These are phyloP conservation scores for Amoebophrya sp. DNA, from an alignment of 169 alveolate species.

Conservation along the genomic window DNA sequence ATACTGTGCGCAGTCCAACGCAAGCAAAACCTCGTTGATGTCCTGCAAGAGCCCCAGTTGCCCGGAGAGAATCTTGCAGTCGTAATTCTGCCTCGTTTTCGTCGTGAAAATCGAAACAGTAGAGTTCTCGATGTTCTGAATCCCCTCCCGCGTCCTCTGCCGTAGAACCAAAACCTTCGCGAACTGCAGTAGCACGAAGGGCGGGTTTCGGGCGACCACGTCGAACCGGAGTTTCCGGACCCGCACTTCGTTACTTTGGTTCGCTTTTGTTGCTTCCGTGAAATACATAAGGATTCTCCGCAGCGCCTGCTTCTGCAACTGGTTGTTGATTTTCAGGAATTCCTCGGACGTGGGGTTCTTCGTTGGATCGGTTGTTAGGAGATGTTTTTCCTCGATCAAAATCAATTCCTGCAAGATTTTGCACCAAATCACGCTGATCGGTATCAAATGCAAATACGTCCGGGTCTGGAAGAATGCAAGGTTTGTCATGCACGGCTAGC, in stretches of 20 bases:
- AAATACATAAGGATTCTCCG: neutral
- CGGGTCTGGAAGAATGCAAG: no score
- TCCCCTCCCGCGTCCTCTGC: slow-evolving; percentile 3
- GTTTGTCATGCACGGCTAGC: no score
- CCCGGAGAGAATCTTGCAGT: no score
- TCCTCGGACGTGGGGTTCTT: neutral
- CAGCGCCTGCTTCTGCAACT: neutral
- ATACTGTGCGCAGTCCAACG: neutral
- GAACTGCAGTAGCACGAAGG: neutral
- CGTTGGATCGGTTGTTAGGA: no score
- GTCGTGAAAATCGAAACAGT: no score
- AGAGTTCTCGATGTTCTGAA: no score
- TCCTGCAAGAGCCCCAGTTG: neutral
- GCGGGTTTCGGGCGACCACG: neutral
- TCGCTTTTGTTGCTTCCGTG: neutral
- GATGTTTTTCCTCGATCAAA: neutral
- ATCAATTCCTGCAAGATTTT: neutral
- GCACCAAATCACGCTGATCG: neutral
- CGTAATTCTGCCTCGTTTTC: no score
- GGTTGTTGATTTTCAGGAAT: neutral
- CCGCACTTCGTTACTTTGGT: neutral
- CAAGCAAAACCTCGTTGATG: neutral
- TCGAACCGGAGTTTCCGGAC: neutral
- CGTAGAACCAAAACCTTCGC: neutral
- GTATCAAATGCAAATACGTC: no score